These are phyloP conservation scores for Termitomyces sp. DNA, from an alignment of 768 basidiomycete genomes.

Conservation along the genomic window DNA sequence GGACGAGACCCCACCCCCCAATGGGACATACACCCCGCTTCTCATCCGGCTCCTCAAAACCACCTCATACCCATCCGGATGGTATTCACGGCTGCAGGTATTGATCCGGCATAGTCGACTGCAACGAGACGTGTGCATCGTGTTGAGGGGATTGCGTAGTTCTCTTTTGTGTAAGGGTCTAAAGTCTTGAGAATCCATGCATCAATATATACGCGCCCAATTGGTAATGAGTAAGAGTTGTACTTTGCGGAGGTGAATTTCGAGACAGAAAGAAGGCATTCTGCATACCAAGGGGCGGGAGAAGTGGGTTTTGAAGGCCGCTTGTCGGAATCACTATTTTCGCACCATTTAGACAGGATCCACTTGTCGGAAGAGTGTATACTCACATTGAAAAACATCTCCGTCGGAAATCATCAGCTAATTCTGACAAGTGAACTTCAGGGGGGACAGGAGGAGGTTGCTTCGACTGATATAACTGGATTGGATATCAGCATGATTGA, in stretches of 20 bases:
- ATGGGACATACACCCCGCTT: constrained; percentile 27
- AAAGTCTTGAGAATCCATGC: constrained; percentile 97
- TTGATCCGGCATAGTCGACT: constrained; percentile 80
- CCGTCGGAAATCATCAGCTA: constrained; percentile 81
- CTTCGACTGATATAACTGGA: constrained; percentile 78
- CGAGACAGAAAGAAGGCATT: too few relatives aligned
- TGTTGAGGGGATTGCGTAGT: constrained; percentile 91
- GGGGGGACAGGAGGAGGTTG: constrained; percentile 87
- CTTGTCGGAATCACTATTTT: constrained; percentile 74
- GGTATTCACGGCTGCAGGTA: constrained; percentile 81
- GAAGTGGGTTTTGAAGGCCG: too few relatives aligned
- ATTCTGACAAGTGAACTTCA: constrained; percentile 67
- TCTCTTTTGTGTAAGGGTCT: constrained; percentile 91
- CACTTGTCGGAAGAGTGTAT: neutral
- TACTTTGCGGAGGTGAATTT: constrained; percentile 61
- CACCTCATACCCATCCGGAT: constrained; percentile 68
- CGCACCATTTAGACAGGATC: constrained; percentile 3
- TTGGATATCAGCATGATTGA: neutral
- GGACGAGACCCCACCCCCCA: constrained; percentile 9
- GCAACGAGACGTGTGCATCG: constrained; percentile 80
- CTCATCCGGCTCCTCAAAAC: constrained; percentile 38
- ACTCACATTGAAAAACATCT: constrained; percentile 88
- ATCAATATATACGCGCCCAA: constrained; percentile 81
- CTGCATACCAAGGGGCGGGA: too few relatives aligned
- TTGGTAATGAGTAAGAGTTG: constrained; percentile 68